Evolutionary conservation across 148 eudicot species (phyloP), one percentile per base, ranked within the genome.

Genomic region (Nyssa sinensis): DNA sequence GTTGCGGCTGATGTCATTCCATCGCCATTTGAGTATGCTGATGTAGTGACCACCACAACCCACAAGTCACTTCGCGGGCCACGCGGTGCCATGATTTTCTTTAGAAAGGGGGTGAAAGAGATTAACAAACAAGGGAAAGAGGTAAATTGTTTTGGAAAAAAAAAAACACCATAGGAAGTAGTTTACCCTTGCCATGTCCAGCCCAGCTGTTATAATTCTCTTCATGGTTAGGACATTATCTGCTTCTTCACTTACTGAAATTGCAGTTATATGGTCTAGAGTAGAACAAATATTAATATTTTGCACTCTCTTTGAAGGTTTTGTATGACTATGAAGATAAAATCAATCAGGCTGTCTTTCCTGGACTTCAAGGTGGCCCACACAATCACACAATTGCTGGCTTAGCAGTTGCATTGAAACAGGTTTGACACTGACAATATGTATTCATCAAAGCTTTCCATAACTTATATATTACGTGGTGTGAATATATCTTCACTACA

Each of bases 311-410:
- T 11, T 71, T 75, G 77, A 77, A 92, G 99, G 99, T 95, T 71
- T 51, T 92, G 84, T 95, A 95, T 82, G 97, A 92, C 76, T 95
- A 75, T 72, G 99, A 95, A 82, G 99, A 95, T 73, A 95, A 86
- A 83, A 92, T 95, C 76, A 95, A 95, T 47, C 91, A 86, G 89
- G 97, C 99, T 59, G 99, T 95, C 53, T 95, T 95, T 72, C 99
- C 99, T 64, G 99, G 99, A 70, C 97, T 95, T 78, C 99, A 95
- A 79, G 99, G 99, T 29, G 99, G 99, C 65, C 99, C 99, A 19
- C 99, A 92, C 79, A 95, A 95, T 73, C 99, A 95, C 82, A 95
- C 99, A 21, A 95, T 95, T 67, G 83, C 99, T 70, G 99, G 85
- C 67, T 87, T 95, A 79, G 99, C 99, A 59, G 99, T 95, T 70